Percentiles rank a stretch among this genome's conserved stretches.
These are phyloP conservation scores for Neofusicoccum umdonicola DNA, from an alignment of 2,329 filamentous ascomycete genomes.

Conservation along the genomic window DNA sequence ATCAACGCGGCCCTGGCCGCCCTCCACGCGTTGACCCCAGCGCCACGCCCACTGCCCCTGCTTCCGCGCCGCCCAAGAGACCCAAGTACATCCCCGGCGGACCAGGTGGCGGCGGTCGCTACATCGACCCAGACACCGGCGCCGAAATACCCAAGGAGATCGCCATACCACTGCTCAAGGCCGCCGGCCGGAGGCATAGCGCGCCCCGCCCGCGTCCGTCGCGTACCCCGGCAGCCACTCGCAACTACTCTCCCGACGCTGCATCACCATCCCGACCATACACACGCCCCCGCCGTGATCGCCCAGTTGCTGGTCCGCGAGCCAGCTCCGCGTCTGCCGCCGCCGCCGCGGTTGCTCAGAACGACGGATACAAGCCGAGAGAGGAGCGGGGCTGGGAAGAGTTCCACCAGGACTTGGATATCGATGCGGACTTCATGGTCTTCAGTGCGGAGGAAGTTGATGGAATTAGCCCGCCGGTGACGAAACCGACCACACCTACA, in stretches of 20 bases:
- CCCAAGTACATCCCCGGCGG: constrained; percentile 77
- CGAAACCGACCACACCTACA: constrained; percentile 48
- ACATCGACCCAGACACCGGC: constrained; percentile 67
- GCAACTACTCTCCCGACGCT: constrained; percentile 26
- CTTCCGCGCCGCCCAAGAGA: constrained; percentile 45
- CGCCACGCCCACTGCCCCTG: constrained; percentile 26
- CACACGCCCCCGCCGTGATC: constrained; percentile 40
- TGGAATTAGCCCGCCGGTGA: constrained; percentile 53
- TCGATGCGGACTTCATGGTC: constrained; percentile 74
- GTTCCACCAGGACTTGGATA: constrained; percentile 92
- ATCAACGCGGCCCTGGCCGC: constrained; percentile 14
- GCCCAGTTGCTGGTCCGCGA: constrained; percentile 57
- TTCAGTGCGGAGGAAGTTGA: constrained; percentile 85
- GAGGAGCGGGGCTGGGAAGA: constrained; percentile 98
- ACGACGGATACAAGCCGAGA: constrained; percentile 93
- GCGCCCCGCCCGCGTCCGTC: constrained; percentile 15
- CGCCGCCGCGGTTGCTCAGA: constrained; percentile 82
- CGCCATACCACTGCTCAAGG: constrained; percentile 16
- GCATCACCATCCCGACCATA: constrained; percentile 32
- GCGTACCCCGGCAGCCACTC: constrained; percentile 49
- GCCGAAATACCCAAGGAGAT: constrained; percentile 42
- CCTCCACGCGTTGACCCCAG: constrained; percentile 11
- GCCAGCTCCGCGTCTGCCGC: constrained; percentile 82
- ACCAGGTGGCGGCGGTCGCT: constrained; percentile 80
- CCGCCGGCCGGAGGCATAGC: constrained; percentile 13